These are phyloP conservation scores for Cephalotrichum gorgonifer DNA, from an alignment of 2,329 filamentous ascomycete genomes.

Conservation along the genomic window DNA sequence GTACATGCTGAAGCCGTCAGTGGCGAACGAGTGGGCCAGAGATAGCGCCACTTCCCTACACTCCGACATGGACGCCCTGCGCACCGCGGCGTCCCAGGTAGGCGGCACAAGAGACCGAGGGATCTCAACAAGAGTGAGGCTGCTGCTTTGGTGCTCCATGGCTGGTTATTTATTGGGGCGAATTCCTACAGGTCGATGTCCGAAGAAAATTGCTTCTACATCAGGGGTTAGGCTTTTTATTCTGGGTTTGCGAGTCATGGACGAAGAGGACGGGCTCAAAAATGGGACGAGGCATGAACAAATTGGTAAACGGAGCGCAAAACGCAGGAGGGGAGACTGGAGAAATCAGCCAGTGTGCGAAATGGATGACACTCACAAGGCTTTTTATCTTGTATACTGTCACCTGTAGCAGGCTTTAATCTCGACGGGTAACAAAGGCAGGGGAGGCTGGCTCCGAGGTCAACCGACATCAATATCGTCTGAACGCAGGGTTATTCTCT, in stretches of 20 bases:
- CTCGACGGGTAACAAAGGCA: slow-evolving; percentile 45
- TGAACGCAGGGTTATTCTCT: slow-evolving; percentile 9
- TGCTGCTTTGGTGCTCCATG: slow-evolving; percentile 31
- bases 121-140: slow-evolving; percentile 19
- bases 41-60: slow-evolving; percentile 61
- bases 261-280: too few species aligned
- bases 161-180: slow-evolving; percentile 14
- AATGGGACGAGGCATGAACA: neutral
- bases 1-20: slow-evolving; percentile 65
- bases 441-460: slow-evolving; percentile 43
- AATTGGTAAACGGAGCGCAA: neutral
- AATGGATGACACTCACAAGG: neutral
- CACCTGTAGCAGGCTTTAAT: slow-evolving; percentile 47
- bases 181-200: neutral
- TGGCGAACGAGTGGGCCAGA: slow-evolving; percentile 67
- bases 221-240: neutral
- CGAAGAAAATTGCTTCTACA: neutral
- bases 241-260: too few species aligned
- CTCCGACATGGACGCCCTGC: slow-evolving; percentile 54
- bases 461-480: slow-evolving; percentile 46
- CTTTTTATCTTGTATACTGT: slow-evolving; percentile 43
- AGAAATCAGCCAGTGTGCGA: neutral
- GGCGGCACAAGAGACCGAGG: slow-evolving; percentile 38
- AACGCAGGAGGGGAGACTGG: too few species aligned
- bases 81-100: slow-evolving; percentile 45